Conservation (phyloP, 768 basidiomycete species). For the Lentinula edodes region DNA sequence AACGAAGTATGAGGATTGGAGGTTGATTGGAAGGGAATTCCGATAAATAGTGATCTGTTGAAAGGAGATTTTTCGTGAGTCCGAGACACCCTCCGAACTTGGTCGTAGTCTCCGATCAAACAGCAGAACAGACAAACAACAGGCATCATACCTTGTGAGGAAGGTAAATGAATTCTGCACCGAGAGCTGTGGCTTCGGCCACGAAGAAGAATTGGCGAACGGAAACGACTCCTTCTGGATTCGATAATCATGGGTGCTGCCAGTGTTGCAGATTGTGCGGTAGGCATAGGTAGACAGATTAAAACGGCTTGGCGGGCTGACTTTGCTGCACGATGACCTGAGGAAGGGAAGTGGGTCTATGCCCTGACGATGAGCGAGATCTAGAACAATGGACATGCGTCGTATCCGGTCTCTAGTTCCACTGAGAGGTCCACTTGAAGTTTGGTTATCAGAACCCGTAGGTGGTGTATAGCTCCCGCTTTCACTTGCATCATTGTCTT, state of each 20-base stretch:
- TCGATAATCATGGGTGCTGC: neutral
- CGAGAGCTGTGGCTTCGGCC: constrained; percentile 14
- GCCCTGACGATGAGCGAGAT: neutral
- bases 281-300: neutral
- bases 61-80: no score
- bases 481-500: constrained; percentile 16
- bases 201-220: neutral
- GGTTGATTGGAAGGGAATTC: no score
- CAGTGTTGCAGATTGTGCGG: neutral
- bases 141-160: no score
- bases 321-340: neutral
- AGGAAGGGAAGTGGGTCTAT: neutral
- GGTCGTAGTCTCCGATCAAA: no score
- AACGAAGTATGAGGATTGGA: no score
- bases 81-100: no score
- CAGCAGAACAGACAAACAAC: no score
- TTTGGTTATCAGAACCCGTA: neutral
- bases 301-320: neutral
- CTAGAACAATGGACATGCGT: constrained; percentile 40
- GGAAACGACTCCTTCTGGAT: neutral
- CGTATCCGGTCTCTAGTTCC: constrained; percentile 42
- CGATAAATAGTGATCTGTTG: no score
- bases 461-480: constrained; percentile 4
- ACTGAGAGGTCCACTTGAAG: constrained; percentile 2
- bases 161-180: neutral